These are phyloP conservation scores for Plasmopara viticola DNA, from an alignment of 352 stramenopile species.

Conservation along the genomic window DNA sequence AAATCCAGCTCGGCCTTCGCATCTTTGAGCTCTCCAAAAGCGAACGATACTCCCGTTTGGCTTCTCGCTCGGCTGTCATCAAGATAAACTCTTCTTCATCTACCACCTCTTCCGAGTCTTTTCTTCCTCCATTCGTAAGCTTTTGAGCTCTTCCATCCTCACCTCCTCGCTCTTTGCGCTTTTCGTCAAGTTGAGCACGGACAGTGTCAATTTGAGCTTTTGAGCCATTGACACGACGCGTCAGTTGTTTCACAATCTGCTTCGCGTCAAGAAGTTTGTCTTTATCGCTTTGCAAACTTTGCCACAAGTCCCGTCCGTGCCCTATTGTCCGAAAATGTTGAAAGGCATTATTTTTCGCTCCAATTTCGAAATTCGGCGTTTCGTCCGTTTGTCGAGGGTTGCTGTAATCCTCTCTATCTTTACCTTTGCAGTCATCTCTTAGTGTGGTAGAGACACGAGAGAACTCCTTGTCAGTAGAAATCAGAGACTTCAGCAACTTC, in stretches of 20 bases:
- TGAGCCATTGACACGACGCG: constrained; percentile 61
- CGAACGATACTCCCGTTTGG: constrained; percentile 78
- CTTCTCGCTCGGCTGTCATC: constrained; percentile 77
- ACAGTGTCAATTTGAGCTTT: constrained; percentile 75
- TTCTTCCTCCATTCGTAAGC: background rate
- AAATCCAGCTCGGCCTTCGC: constrained; percentile 64
- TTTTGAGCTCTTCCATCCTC: background rate
- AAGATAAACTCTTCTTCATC: constrained; percentile 91
- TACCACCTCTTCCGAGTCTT: constrained; percentile 70
- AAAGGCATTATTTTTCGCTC: too few relatives aligned
- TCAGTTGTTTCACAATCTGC: constrained; percentile 66
- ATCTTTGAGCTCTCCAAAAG: constrained; percentile 84
- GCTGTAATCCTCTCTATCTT: too few relatives aligned
- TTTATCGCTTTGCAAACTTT: too few relatives aligned
- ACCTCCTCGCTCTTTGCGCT: constrained; percentile 32
- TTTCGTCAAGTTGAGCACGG: constrained; percentile 55
- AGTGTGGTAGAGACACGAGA: too few relatives aligned
- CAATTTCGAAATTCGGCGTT: too few relatives aligned
- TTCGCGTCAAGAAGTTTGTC: constrained; percentile 36
- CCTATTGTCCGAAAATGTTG: too few relatives aligned
- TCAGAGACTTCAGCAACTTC: too few relatives aligned
- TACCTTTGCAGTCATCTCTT: too few relatives aligned
- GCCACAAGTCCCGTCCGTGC: too few relatives aligned
- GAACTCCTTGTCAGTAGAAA: too few relatives aligned
- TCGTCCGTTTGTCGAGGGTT: too few relatives aligned